Evolutionary conservation across 2,329 filamentous ascomycete species (phyloP).

Genomic region (Fusarium aywerte): DNA sequence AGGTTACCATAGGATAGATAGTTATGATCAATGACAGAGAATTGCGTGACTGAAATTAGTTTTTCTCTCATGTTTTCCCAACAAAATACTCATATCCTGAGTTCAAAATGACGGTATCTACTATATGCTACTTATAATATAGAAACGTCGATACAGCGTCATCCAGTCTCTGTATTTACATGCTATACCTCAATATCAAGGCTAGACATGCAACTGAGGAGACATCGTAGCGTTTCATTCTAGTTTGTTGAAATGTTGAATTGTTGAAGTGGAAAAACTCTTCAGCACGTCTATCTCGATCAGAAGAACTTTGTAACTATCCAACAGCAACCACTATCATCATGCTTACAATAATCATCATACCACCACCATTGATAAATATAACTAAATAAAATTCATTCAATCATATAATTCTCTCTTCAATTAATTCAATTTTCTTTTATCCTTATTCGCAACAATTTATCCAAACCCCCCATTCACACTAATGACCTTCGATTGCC

Average conservation of each 20-base stretch:
- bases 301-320: background rate
- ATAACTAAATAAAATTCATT: background rate
- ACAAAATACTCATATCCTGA: background rate
- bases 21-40: background rate
- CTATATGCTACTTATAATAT: background rate
- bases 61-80: background rate
- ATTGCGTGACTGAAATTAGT: constrained; percentile 14
- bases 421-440: background rate
- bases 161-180: background rate
- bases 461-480: constrained; percentile 13
- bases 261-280: background rate
- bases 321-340: background rate
- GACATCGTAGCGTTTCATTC: background rate
- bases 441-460: background rate
- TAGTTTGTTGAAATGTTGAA: background rate
- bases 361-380: background rate
- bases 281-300: background rate
- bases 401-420: background rate
- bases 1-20: background rate
- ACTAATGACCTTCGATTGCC: background rate
- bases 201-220: background rate
- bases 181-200: background rate
- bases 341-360: background rate
- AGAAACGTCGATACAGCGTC: constrained; percentile 12
- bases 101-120: background rate